Base-by-base conservation (phyloP, 2,329 filamentous ascomycete species). In the Neurospora crassa region DNA sequence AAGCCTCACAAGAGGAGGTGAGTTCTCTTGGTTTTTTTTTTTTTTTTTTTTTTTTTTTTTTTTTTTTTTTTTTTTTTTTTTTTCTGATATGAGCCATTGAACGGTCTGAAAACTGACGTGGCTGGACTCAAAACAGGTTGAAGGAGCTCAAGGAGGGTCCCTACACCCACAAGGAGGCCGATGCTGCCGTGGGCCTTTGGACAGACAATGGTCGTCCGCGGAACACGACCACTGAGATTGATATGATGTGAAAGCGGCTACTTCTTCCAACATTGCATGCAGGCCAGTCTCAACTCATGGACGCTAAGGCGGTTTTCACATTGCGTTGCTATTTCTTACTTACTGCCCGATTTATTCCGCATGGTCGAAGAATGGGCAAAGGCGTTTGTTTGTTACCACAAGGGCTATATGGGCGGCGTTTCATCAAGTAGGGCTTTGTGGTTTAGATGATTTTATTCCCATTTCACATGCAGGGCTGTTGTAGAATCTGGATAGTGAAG, bases 1-100 rank as follows among this genome's bases (percentile, higher is more conserved):
- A 99, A 97, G 83, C 93, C 92, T 74, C 96, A 99, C 83, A 97
- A 94, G 87, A 89, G 94, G 84, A 91, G 92, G 92, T 93, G 78
- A 74, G 81, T 78, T 68, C 37, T 37, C 7, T 37, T 7, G 34
- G 2, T 29, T 29, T 29, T 29, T 29, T 29, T 5, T 29, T 29
- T 5, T 29, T 29, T 5, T 29, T 29, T 29, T 1, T 29, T 29
- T 29, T 29, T 29, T 29, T 29, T 29, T 37, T 37, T 37, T 37
- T 37, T 37, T 37, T 37, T 37, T 40, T 40, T 40, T 40, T 40
- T 43, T 40, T 37, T 11, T 4, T 59, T 47, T 5, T 41, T 2
- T 8, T 40, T 2, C n/a, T 68, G 29, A 8, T 34, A 16, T 16
- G 67, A 42, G 53, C 40, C 10, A 40, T 37, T 41, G 41, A 42